Evolutionary conservation across 2,329 filamentous ascomycete genomes (phyloP).

Genomic region (Amesomyces nigricolor): DNA sequence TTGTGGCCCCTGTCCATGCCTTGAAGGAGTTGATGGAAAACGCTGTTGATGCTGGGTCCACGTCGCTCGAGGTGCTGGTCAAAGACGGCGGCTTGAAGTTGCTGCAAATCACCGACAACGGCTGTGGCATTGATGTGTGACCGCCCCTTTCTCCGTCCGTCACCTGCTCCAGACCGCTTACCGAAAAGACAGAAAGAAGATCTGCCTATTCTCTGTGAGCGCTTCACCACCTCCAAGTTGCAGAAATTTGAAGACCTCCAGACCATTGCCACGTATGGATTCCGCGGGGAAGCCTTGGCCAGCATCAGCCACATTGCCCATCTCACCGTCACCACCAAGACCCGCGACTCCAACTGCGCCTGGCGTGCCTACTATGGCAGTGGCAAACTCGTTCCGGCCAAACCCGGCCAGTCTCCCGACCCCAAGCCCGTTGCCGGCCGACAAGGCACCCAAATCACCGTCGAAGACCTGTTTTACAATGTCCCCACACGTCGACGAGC

Average conservation of each 20-base stretch:
- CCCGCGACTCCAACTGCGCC: conserved; percentile 77
- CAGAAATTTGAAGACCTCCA: conserved; percentile 88
- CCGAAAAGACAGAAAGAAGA: conserved; percentile 67
- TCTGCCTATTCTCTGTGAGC: conserved; percentile 83
- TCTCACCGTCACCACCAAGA: conserved; percentile 90
- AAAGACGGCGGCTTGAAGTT: conserved; percentile 95
- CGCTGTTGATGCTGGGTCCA: conserved; percentile 93
- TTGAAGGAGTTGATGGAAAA: conserved; percentile 97
- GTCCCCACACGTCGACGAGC: conserved; percentile 81
- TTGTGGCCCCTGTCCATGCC: conserved; percentile 92
- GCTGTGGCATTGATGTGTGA: conserved; percentile 83
- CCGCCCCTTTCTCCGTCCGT: not conserved
- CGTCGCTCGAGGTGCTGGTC: conserved; percentile 80
- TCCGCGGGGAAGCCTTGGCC: conserved; percentile 89
- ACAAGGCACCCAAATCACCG: conserved; percentile 87
- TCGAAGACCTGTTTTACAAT: conserved; percentile 97
- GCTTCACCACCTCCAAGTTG: conserved; percentile 95
- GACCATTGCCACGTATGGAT: conserved; percentile 93
- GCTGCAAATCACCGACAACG: conserved; percentile 95
- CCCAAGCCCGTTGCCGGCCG: conserved; percentile 85
- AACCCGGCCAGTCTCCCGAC: conserved; percentile 80
- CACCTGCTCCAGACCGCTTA: conserved; percentile 21
- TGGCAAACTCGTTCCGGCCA: conserved; percentile 73
- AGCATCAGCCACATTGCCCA: conserved; percentile 99
- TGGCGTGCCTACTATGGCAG: conserved; percentile 86